phyloP scores from a whole-genome alignment of 208 protist species.

The Tetramitus jugosus region DNA sequence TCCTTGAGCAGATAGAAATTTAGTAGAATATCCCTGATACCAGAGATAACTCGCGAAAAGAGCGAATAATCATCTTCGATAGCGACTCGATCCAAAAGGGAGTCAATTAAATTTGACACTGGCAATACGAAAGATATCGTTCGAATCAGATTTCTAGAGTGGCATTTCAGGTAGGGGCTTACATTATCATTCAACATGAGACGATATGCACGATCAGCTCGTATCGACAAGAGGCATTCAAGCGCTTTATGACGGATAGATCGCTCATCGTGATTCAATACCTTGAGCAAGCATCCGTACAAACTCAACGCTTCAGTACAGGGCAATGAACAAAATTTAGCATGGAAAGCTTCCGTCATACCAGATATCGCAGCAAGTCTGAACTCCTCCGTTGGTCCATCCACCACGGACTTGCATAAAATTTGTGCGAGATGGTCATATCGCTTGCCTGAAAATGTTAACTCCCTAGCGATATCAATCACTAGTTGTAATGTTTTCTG shows the following conservation, averaged over 20 bases:
- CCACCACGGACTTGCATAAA: not conserved
- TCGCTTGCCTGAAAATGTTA: not conserved
- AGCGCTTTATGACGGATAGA: not conserved
- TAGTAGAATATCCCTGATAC: not conserved
- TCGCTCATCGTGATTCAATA: not conserved
- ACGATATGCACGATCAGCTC: not conserved
- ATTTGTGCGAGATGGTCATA: not conserved
- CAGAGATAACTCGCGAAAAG: not conserved
- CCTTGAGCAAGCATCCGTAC: not conserved
- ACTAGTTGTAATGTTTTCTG: not conserved
- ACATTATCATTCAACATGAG: not conserved
- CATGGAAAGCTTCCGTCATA: not conserved
- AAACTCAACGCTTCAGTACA: not conserved
- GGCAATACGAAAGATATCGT: not conserved
- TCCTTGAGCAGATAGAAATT: constrained; percentile 2
- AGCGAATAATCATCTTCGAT: not conserved
- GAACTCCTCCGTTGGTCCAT: not conserved
- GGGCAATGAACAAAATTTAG: not conserved
- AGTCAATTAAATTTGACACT: not conserved
- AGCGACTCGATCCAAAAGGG: not conserved
- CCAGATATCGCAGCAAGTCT: not conserved
- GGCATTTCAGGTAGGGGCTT: not conserved
- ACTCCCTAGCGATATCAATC: not conserved
- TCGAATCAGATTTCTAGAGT: not conserved
- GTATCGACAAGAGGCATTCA: not conserved